Evolutionary conservation across 2,329 filamentous ascomycete species (phyloP).

Genomic region (Microcyclospora pomicola): DNA sequence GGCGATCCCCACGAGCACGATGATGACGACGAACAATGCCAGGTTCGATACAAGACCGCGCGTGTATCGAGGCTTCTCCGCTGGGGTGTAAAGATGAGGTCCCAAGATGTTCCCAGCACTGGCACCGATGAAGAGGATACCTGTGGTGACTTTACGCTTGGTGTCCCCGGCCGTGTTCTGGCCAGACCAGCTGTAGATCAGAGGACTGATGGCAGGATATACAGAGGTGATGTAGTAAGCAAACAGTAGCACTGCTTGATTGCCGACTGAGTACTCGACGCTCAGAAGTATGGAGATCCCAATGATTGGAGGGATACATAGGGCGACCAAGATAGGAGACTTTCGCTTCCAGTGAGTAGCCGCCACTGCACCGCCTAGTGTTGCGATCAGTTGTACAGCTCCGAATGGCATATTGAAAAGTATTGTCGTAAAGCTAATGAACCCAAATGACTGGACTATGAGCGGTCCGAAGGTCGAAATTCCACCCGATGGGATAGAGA

Average conservation of each 20-base stretch:
- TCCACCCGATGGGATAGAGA: conserved; percentile 45
- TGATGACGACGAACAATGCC: conserved; percentile 46
- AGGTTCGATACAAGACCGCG: conserved; percentile 48
- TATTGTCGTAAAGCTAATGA: conserved; percentile 41
- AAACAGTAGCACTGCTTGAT: conserved; percentile 39
- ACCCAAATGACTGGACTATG: conserved; percentile 46
- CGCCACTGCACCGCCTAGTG: conserved; percentile 43
- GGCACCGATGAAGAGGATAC: conserved; percentile 50
- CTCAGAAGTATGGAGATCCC: conserved; percentile 42
- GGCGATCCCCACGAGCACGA: conserved; percentile 35
- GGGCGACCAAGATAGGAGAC: conserved; percentile 38
- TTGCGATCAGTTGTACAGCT: conserved; percentile 45
- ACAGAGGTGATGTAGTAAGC: conserved; percentile 49
- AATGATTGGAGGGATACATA: conserved; percentile 44
- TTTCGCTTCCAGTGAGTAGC: conserved; percentile 43
- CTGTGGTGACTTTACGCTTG: conserved; percentile 53
- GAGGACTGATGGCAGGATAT: conserved; percentile 46
- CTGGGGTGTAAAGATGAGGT: conserved; percentile 49
- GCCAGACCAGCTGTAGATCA: conserved; percentile 48
- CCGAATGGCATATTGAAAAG: conserved; percentile 50
- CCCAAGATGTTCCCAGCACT: conserved; percentile 54
- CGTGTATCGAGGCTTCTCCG: conserved; percentile 44
- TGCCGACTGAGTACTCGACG: conserved; percentile 31
- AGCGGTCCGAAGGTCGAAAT: conserved; percentile 46
- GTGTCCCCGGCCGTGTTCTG: conserved; percentile 56